A percentile compares a stretch with the other conserved stretches of the same genome.
Evolutionary conservation across 2,329 filamentous ascomycete genomes (phyloP).

Genomic region (Escovopsis sp.): DNA sequence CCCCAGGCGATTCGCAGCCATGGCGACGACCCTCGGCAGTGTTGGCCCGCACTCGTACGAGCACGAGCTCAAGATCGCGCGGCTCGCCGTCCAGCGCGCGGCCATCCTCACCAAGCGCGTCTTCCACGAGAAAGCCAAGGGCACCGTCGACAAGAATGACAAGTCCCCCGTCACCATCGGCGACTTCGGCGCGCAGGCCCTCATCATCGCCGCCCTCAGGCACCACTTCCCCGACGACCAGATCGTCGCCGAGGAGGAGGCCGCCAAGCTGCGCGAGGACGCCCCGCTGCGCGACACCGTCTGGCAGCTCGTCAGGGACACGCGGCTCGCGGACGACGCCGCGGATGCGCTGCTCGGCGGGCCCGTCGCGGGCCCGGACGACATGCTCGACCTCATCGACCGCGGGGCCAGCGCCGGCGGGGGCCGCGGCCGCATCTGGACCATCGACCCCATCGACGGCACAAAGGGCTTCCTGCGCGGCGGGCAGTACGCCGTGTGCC

Average conservation of each 20-base stretch:
- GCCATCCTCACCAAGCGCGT: slow-evolving; percentile 38
- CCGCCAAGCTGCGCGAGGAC: slow-evolving; percentile 61
- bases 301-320: slow-evolving; percentile 67
- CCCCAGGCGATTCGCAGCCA: slow-evolving; percentile 6
- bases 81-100: slow-evolving; percentile 76
- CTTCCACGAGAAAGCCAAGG: slow-evolving; percentile 75
- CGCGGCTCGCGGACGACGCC: slow-evolving; percentile 37
- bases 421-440: slow-evolving; percentile 70
- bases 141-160: slow-evolving; percentile 81
- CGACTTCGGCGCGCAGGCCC: slow-evolving; percentile 92
- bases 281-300: slow-evolving; percentile 50
- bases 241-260: slow-evolving; percentile 92
- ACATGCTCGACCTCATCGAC: slow-evolving; percentile 55
- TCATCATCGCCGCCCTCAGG: slow-evolving; percentile 83
- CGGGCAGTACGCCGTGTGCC: slow-evolving; percentile 91
- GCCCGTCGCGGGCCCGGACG: slow-evolving; percentile 49
- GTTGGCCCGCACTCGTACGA: slow-evolving; percentile 37
- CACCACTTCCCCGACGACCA: slow-evolving; percentile 82
- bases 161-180: slow-evolving; percentile 94
- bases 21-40: slow-evolving; percentile 18
- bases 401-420: slow-evolving; percentile 57
- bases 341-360: slow-evolving; percentile 52
- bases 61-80: slow-evolving; percentile 68
- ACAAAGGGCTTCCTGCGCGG: slow-evolving; percentile 95
- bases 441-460: slow-evolving; percentile 92